These are phyloP conservation scores for Adansonia madagascariensis DNA, from an alignment of 441 rosid genomes.

Conservation along the genomic window DNA sequence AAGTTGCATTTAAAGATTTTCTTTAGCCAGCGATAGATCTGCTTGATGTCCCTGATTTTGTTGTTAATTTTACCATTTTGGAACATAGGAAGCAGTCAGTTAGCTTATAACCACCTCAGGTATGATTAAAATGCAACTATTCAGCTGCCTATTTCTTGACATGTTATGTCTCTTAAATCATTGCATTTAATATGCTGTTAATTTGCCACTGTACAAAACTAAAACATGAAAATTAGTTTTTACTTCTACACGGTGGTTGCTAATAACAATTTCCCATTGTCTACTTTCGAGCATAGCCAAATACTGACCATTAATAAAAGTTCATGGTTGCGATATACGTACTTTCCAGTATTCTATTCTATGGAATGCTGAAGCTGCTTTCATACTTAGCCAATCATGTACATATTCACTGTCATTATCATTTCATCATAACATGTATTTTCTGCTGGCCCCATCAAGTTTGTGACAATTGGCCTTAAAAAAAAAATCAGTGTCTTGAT, in stretches of 20 bases:
- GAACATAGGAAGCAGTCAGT: constrained; percentile 7
- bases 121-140: constrained; percentile 5
- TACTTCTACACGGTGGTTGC: background rate
- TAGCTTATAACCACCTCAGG: background rate
- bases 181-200: background rate
- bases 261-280: background rate
- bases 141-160: background rate
- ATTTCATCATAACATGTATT: constrained; percentile 25
- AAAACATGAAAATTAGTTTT: background rate
- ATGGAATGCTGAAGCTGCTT: constrained; percentile 20
- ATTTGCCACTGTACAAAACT: constrained; percentile 7
- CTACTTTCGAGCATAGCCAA: constrained; percentile 4
- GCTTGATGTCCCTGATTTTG: background rate
- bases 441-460: constrained; percentile 24
- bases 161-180: background rate
- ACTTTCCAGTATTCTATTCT: constrained; percentile 18
- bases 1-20: constrained; percentile 17
- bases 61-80: constrained; percentile 17
- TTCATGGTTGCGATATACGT: constrained; percentile 8
- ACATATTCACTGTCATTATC: constrained; percentile 21
- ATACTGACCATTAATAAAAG: background rate
- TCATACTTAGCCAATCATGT: constrained; percentile 26
- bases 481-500: constrained; percentile 24
- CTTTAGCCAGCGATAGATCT: constrained; percentile 23
- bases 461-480: constrained; percentile 25